A percentile compares a stretch with the other conserved stretches of the same genome.
Conservation (phyloP, 495 filamentous ascomycete genomes). For the Penicillium tannophilum region DNA sequence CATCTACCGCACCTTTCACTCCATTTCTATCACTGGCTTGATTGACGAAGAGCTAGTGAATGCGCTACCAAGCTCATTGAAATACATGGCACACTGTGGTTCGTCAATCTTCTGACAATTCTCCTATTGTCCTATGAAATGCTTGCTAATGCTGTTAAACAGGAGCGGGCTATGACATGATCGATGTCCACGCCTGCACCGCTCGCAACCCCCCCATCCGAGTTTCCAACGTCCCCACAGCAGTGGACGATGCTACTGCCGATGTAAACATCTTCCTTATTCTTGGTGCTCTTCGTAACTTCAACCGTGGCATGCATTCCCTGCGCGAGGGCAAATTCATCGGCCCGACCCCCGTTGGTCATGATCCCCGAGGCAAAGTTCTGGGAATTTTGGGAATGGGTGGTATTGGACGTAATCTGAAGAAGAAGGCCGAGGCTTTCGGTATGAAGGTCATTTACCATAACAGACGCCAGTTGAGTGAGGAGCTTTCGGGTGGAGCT, state of each 20-base stretch:
- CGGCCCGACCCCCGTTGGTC: constrained; percentile 53
- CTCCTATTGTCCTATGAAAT: background rate
- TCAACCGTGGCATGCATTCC: constrained; percentile 62
- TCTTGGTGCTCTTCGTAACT: constrained; percentile 72
- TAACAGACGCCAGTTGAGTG: constrained; percentile 58
- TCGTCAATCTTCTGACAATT: constrained; percentile 5
- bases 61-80: constrained; percentile 55
- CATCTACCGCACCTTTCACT: constrained; percentile 77
- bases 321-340: constrained; percentile 63
- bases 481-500: constrained; percentile 60
- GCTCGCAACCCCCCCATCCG: constrained; percentile 56
- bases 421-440: constrained; percentile 59
- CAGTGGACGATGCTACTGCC: constrained; percentile 80
- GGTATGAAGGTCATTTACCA: constrained; percentile 71
- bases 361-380: constrained; percentile 66
- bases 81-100: constrained; percentile 60
- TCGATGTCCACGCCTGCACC: constrained; percentile 71
- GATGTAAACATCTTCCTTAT: constrained; percentile 78
- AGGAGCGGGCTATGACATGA: constrained; percentile 82
- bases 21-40: constrained; percentile 65
- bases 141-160: background rate
- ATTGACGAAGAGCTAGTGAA: constrained; percentile 68
- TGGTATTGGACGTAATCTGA: constrained; percentile 70
- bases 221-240: constrained; percentile 80
- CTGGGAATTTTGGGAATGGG: constrained; percentile 86